These are phyloP conservation scores for Volvox reticuliferus DNA, from an alignment of 139 green algal genomes.

Conservation along the genomic window DNA sequence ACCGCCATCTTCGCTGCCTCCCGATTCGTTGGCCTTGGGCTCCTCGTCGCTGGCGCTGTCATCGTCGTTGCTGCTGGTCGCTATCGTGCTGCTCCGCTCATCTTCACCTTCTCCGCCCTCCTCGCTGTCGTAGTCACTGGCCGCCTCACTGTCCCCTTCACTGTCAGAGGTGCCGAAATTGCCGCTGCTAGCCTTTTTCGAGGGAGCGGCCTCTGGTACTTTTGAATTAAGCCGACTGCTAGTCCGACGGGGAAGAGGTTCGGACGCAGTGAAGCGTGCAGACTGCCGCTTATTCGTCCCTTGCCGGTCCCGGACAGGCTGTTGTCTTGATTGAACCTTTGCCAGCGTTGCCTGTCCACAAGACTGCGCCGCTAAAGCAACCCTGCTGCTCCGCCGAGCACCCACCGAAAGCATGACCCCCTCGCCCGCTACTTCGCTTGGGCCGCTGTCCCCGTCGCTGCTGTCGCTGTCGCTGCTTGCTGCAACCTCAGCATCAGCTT, in stretches of 20 bases:
- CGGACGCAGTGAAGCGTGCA: background rate
- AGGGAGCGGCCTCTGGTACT: background rate
- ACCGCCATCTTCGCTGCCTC: background rate
- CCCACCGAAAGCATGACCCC: background rate
- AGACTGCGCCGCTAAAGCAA: background rate
- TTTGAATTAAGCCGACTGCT: conserved; percentile 23
- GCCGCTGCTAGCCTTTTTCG: background rate
- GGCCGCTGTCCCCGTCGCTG: background rate
- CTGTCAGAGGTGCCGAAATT: background rate
- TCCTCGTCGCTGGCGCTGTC: conserved; percentile 34
- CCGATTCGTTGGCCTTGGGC: background rate
- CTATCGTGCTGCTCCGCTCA: background rate
- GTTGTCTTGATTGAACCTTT: background rate
- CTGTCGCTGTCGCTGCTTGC: conserved; percentile 9
- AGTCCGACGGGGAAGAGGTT: background rate
- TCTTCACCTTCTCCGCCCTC: background rate
- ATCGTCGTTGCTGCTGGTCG: conserved; percentile 11
- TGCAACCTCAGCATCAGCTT: conserved; percentile 6
- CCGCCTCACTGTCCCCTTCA: background rate
- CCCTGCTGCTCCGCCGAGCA: background rate
- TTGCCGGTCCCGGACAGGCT: conserved; percentile 2
- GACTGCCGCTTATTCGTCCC: conserved; percentile 12
- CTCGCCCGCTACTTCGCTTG: background rate
- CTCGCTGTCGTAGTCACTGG: background rate
- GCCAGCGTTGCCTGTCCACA: background rate